Evolutionary conservation across 768 basidiomycete species (phyloP).

Genomic region (Tephrocybe rancida): DNA sequence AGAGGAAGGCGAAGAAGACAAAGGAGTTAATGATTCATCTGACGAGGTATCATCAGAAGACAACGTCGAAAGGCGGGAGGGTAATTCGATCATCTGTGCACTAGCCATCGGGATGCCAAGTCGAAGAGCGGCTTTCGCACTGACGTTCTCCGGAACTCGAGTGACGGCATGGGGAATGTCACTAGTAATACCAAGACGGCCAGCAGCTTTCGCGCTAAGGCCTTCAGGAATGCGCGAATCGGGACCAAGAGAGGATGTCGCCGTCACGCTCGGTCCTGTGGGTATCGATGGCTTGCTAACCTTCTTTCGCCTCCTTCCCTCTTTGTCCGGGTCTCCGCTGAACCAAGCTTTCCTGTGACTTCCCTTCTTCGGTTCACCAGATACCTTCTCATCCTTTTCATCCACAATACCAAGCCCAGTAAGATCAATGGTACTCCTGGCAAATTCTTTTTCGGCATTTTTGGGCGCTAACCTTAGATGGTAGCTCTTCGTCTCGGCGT

Average conservation of each 20-base stretch:
- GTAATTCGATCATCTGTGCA: conserved; percentile 2
- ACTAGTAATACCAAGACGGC: conserved; percentile 23
- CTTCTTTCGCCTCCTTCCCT: conserved; percentile 30
- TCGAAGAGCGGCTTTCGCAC: conserved; percentile 37
- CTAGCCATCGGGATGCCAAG: conserved; percentile 31
- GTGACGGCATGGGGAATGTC: conserved; percentile 22
- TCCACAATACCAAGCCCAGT: background rate
- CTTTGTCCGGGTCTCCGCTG: conserved; percentile 37
- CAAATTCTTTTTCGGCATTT: conserved; percentile 10
- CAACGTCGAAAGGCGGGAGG: background rate
- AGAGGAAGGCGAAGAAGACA: background rate
- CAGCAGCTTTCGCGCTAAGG: conserved; percentile 26
- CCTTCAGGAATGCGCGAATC: conserved; percentile 26
- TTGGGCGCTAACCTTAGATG: conserved; percentile 61
- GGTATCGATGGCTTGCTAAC: conserved; percentile 11
- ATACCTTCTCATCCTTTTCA: conserved; percentile 19
- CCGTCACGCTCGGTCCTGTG: conserved; percentile 16
- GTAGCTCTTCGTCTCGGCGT: conserved; percentile 45
- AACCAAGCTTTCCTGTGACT: conserved; percentile 34
- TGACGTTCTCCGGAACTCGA: conserved; percentile 28
- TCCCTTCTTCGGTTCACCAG: conserved; percentile 30
- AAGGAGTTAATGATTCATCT: background rate
- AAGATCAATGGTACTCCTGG: background rate
- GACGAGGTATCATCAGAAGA: background rate
- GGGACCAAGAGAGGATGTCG: conserved; percentile 16